phyloP scores from a whole-genome alignment of 192 early-diverging fungal species.

The Gryganskiella cystojenkinii region DNA sequence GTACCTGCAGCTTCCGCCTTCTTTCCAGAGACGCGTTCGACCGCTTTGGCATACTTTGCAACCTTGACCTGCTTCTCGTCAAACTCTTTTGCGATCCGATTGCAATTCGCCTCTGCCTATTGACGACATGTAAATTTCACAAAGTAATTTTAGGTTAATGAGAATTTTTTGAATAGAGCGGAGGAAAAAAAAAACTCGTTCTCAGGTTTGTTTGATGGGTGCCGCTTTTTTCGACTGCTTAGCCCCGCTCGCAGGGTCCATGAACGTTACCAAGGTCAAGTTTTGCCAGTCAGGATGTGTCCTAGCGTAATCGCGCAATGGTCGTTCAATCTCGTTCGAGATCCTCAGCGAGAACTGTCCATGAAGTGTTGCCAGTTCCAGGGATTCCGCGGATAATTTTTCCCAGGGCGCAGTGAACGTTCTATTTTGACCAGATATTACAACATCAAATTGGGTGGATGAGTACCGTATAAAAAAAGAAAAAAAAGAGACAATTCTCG shows the following conservation, averaged over 20 bases:
- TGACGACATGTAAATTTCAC: too few species aligned
- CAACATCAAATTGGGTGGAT: neutral
- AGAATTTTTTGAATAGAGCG: neutral
- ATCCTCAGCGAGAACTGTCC: conserved; percentile 43
- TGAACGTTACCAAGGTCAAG: conserved; percentile 28
- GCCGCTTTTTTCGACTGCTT: too few species aligned
- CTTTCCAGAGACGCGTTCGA: conserved; percentile 44
- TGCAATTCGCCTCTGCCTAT: conserved; percentile 46
- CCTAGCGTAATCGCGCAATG: conserved; percentile 31
- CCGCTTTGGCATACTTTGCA: conserved; percentile 36
- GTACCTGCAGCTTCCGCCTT: conserved; percentile 40
- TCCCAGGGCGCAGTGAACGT: conserved; percentile 46
- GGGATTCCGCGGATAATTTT: conserved; percentile 31
- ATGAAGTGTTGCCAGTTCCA: conserved; percentile 39
- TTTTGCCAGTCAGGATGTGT: conserved; percentile 45
- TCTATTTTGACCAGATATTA: conserved; percentile 16
- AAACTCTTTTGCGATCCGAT: conserved; percentile 46
- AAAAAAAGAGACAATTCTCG: neutral
- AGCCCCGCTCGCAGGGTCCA: neutral
- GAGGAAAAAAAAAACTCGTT: neutral
- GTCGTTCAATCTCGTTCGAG: conserved; percentile 43
- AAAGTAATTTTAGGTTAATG: neutral
- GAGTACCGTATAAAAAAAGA: neutral
- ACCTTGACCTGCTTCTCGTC: conserved; percentile 50
- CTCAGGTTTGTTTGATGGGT: too few species aligned